Evolutionary conservation across 2,329 filamentous ascomycete genomes (phyloP).

Genomic region (Aulographum hederae): DNA sequence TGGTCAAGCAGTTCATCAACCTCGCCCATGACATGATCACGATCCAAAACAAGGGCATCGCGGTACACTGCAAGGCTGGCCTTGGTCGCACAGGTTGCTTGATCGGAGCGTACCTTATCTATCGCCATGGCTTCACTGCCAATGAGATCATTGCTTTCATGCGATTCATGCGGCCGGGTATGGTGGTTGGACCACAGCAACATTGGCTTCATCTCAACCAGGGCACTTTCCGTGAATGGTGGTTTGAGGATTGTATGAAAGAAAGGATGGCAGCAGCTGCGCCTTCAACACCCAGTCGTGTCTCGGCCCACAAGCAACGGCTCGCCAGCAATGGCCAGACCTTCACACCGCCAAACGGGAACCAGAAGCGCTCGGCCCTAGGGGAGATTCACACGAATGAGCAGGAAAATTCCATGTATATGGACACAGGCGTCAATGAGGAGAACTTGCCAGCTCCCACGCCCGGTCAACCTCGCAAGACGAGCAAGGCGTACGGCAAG

Average conservation of each 20-base stretch:
- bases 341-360: conserved; percentile 71
- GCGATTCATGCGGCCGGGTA: conserved; percentile 96
- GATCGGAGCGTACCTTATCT: conserved; percentile 95
- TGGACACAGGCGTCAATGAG: conserved; percentile 50
- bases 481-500: conserved; percentile 55
- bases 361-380: conserved; percentile 63
- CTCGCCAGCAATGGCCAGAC: conserved; percentile 48
- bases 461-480: conserved; percentile 87
- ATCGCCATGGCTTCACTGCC: conserved; percentile 90
- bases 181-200: conserved; percentile 97
- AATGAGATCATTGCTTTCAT: conserved; percentile 97
- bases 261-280: conserved; percentile 45
- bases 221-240: conserved; percentile 95
- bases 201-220: conserved; percentile 98
- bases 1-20: conserved; percentile 90
- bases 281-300: conserved; percentile 35
- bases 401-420: conserved; percentile 8
- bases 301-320: conserved; percentile 22
- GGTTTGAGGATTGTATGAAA: conserved; percentile 62
- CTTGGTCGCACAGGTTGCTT: conserved; percentile 88
- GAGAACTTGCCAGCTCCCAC: conserved; percentile 91
- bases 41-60: conserved; percentile 77
- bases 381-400: conserved; percentile 83
- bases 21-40: conserved; percentile 90
- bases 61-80: conserved; percentile 96